Base-by-base conservation (phyloP, 768 basidiomycete species). In the Trametes cubensis region DNA sequence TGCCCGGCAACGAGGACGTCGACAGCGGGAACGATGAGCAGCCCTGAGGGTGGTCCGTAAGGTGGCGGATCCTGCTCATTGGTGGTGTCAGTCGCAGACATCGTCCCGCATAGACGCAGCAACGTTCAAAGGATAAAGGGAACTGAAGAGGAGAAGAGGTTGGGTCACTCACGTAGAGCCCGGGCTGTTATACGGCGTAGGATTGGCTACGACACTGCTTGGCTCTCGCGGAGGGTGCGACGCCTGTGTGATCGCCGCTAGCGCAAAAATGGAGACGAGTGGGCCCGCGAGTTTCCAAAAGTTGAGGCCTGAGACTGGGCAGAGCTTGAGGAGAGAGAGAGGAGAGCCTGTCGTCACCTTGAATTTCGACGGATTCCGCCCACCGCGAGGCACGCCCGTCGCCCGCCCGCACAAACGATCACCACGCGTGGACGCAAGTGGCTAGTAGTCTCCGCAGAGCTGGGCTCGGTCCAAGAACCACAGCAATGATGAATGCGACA, bases 51-150 rank as follows among this genome's bases (percentile, higher is more conserved):
- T 18, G 46, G 53, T 48, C 60, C 52, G 60, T 61, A 61, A 17
- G 60, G 60, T 20, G 60, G 60, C n/a, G 60, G 60, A 6, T 55
- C 60, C 60, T 61, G 60, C 23, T 51, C 41, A 18, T 30, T 41
- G 8, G 13, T 11, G 23, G 10, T 4, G 39, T 55, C 53, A 55
- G 17, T 21, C 13, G 52, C 39, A 5, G 38, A 18, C 38, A 50
- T 48, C 11, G 23, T 49, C 4, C 6, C 17, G 34, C 34, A 8
- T 8, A 8, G 8, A 30, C 28, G 28, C 28, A 8, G 28, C 8
- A 8, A 8, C 4, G 8, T 30, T 4, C 4, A 30, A 34, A 34
- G 28, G 28, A 28, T 2, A 34, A 2, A 10, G 10, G 10, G 34
- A 11, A 11, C 6, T 7, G 26, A 23, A 17, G 39, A 21, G 38